These are phyloP conservation scores for Lachancea thermotolerans DNA, from an alignment of 805 yeast species.

Conservation along the genomic window DNA sequence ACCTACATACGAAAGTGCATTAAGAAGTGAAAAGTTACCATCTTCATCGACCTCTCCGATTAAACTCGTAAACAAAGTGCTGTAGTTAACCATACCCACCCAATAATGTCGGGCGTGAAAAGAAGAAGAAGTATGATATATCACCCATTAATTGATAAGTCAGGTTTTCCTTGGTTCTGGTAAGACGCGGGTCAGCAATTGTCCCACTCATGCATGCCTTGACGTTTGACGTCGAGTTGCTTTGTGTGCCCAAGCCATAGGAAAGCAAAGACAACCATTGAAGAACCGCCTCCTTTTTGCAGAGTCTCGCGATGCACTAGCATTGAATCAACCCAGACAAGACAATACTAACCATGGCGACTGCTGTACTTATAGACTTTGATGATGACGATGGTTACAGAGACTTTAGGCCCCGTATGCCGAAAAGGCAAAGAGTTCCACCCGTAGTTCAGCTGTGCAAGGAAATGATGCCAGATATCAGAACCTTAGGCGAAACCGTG, in stretches of 20 bases:
- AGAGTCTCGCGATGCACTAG: not conserved
- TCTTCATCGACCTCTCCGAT: too few relatives aligned
- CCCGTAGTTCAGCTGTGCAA: constrained; percentile 42
- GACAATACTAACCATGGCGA: constrained; percentile 11
- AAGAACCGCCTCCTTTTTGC: not conserved
- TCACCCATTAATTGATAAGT: not conserved
- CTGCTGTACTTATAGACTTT: constrained; percentile 17
- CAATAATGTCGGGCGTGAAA: constrained; percentile 7
- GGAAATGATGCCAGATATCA: constrained; percentile 44
- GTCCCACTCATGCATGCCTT: not conserved
- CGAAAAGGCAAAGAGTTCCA: constrained; percentile 35
- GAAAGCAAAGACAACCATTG: not conserved
- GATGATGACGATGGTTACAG: constrained; percentile 29
- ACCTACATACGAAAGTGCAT: too few relatives aligned
- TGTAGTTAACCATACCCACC: too few relatives aligned
- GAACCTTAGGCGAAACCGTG: constrained; percentile 52
- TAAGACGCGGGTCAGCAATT: not conserved
- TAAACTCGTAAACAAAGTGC: too few relatives aligned
- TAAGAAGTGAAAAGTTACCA: too few relatives aligned
- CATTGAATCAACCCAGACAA: too few relatives aligned
- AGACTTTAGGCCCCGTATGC: constrained; percentile 28
- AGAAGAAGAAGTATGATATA: constrained; percentile 7
- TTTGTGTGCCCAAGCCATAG: not conserved
- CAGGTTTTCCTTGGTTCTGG: not conserved
- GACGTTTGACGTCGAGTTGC: constrained; percentile 2